A percentile compares a stretch with the other conserved stretches of the same genome.
phyloP scores from a whole-genome alignment of 257 asterid species.

The Petrea volubilis region DNA sequence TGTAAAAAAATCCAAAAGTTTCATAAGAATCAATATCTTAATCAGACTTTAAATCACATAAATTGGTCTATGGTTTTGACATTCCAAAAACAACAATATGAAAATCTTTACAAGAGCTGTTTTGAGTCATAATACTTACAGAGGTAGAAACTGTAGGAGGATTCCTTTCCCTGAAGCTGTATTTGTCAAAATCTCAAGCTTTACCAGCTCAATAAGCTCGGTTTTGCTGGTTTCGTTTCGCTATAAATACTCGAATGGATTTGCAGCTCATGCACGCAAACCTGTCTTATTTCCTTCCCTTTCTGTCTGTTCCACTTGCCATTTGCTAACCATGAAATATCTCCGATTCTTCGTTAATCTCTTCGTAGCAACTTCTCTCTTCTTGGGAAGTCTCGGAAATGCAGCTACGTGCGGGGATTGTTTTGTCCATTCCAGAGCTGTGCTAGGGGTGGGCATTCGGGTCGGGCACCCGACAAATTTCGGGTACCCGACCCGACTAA shows the following conservation, averaged over 20 bases:
- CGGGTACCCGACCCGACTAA: too few relatives aligned
- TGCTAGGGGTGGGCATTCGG: too few relatives aligned
- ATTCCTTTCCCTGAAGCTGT: slow-evolving; percentile 27
- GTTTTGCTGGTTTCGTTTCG: neutral
- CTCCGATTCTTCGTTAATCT: slow-evolving; percentile 25
- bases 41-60: slow-evolving; percentile 12
- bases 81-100: slow-evolving; percentile 22
- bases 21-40: slow-evolving; percentile 3
- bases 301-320: slow-evolving; percentile 12
- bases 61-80: slow-evolving; percentile 27
- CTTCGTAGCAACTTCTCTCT: slow-evolving; percentile 32
- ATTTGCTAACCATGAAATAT: slow-evolving; percentile 28
- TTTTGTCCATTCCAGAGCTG: slow-evolving; percentile 67
- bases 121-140: slow-evolving; percentile 1
- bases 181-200: slow-evolving; percentile 32
- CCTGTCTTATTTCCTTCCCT: slow-evolving; percentile 22
- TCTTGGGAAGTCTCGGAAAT: slow-evolving; percentile 35
- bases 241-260: slow-evolving; percentile 45
- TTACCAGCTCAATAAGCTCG: slow-evolving; percentile 31
- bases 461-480: too few relatives aligned
- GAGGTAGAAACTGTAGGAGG: slow-evolving; percentile 18
- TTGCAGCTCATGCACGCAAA: slow-evolving; percentile 28
- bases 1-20: too few relatives aligned
- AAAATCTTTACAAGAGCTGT: slow-evolving; percentile 7
- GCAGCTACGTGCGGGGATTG: slow-evolving; percentile 62